Conservation (phyloP, 371 early-diverging fungal species). For the Mortierella sp. region DNA sequence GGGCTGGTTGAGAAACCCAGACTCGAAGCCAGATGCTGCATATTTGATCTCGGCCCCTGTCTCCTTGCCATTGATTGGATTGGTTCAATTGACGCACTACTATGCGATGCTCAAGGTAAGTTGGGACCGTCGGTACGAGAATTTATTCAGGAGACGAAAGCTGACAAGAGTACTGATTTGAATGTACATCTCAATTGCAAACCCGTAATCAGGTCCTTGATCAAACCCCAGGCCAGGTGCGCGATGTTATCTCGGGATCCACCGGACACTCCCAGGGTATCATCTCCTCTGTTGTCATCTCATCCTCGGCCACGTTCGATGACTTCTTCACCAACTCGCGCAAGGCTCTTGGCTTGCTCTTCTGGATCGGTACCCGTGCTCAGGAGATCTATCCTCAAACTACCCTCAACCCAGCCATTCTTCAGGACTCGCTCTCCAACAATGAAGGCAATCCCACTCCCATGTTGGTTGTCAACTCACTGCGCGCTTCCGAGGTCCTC, state of each 20-base stretch:
- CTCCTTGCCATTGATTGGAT: conserved; percentile 90
- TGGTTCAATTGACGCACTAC: conserved; percentile 88
- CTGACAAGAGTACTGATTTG: neutral
- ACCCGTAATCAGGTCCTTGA: conserved; percentile 53
- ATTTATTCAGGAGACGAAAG: too few relatives aligned
- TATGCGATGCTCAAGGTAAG: conserved; percentile 80
- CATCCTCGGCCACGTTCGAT: conserved; percentile 83
- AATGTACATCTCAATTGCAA: neutral
- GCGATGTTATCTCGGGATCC: conserved; percentile 73
- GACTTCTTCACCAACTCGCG: conserved; percentile 83
- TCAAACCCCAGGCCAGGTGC: conserved; percentile 61
- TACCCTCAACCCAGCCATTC: conserved; percentile 87
- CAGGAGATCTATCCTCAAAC: conserved; percentile 89
- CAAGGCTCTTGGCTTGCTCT: conserved; percentile 89
- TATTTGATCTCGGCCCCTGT: conserved; percentile 87
- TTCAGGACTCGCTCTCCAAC: conserved; percentile 89
- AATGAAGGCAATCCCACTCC: conserved; percentile 95
- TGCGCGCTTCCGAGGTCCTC: conserved; percentile 79
- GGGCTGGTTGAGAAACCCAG: conserved; percentile 89
- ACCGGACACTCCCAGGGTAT: conserved; percentile 97
- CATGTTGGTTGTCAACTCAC: conserved; percentile 88
- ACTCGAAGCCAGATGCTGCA: conserved; percentile 84
- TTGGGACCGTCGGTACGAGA: neutral
- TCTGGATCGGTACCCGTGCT: conserved; percentile 92
- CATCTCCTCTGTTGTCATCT: conserved; percentile 89